Base-by-base conservation (phyloP, 2,329 filamentous ascomycete genomes). In the Paraphoma sp. region DNA sequence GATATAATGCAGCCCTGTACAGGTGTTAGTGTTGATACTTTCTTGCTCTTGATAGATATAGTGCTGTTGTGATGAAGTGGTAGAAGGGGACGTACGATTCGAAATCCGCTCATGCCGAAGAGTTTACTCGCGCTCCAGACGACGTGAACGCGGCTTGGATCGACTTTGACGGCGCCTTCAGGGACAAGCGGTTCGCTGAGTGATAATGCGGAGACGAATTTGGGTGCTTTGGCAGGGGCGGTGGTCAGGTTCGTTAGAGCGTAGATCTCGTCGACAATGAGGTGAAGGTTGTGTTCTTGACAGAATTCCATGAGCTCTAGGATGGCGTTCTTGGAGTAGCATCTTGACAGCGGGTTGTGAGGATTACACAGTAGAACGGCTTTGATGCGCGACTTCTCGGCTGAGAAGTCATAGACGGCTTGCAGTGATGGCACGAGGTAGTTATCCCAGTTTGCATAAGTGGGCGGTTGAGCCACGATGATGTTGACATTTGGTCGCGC, bases 271-370 rank as follows among this genome's bases (percentile, higher is more conserved):
- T 74, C 71, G 9, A 55, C 68, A 14, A 74, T 69, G 2, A 73
- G 45, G 50, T 74, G 71, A 11, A 74, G 56, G 1, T 60, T 63
- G 1, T 67, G 58, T 43, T 74, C 69, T 41, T 73, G 70, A 36
- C 71, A 74, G 31, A 73, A 73, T 30, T 73, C 70, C 66, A 74
- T 65, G 41, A 70, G 63, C 23, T 72, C 71, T 1, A 72, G 60
- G 3, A 74, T 38, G 0, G 63, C 62, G 23, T 64, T 59, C 36
- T 60, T 65, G 1, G 63, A 62, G 18, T 73, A 73, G 43, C 71
- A 72, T 54, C 61, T 57, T 0, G 66, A 65, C 2, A 70, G 55
- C 0, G 70, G 70, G 29, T 70, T 72, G 23, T 71, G 65, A 0
- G 70, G 70, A 18, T 74, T 74, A 45, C 63, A 68, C 1, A 73